phyloP scores from a whole-genome alignment of 306 rosid species.

The Lathyrus tuberosus region DNA sequence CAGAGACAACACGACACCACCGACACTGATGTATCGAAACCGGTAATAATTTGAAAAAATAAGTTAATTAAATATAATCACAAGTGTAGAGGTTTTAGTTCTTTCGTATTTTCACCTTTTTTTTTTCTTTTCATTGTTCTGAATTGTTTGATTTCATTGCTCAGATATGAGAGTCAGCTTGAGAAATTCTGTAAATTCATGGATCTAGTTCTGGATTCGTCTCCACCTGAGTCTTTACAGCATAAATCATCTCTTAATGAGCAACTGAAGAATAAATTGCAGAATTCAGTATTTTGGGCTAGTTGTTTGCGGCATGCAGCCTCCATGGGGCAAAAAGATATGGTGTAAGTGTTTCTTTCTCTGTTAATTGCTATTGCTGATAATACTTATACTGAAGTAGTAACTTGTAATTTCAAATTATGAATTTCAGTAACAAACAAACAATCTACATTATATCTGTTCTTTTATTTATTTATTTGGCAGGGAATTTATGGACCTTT shows the following conservation, averaged over 20 bases:
- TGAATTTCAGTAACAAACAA: slow-evolving; percentile 18
- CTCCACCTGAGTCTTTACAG: slow-evolving; percentile 80
- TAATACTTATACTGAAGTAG: slow-evolving; percentile 9
- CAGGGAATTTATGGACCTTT: slow-evolving; percentile 90
- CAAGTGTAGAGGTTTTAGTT: no score
- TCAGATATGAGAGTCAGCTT: slow-evolving; percentile 83
- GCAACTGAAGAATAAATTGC: slow-evolving; percentile 66
- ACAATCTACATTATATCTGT: slow-evolving; percentile 10
- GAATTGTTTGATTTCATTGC: slow-evolving; percentile 1
- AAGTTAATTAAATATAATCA: no score
- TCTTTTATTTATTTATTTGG: no score
- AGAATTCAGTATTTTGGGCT: slow-evolving; percentile 84
- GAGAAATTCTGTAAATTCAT: slow-evolving; percentile 81
- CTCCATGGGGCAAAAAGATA: slow-evolving; percentile 79
- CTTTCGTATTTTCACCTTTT: no score
- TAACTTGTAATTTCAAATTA: slow-evolving; percentile 34
- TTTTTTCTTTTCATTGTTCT: neutral
- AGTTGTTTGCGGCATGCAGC: slow-evolving; percentile 62
- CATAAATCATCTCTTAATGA: slow-evolving; percentile 57
- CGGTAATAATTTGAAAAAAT: no score
- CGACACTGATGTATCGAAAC: no score
- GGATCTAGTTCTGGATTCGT: slow-evolving; percentile 81
- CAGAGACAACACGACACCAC: no score
- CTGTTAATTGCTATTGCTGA: slow-evolving; percentile 18
- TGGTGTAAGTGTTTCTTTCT: slow-evolving; percentile 68